These are phyloP conservation scores for Taphrina populina DNA, from an alignment of 1,139 yeast species.

Conservation along the genomic window DNA sequence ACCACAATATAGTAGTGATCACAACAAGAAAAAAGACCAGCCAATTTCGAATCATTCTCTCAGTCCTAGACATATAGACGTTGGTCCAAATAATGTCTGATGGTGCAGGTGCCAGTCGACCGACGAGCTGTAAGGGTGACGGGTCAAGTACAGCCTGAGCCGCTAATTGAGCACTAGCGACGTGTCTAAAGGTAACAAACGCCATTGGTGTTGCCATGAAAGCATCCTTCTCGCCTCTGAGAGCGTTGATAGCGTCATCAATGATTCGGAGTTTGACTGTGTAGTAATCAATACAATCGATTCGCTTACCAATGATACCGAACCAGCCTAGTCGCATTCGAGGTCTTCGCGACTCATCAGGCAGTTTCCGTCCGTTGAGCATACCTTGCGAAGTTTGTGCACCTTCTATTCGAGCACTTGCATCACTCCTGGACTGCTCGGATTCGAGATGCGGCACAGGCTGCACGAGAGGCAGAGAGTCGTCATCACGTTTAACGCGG, in stretches of 20 bases:
- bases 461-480: slow-evolving; percentile 28
- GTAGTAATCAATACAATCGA: slow-evolving; percentile 66
- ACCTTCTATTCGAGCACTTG: neutral
- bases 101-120: slow-evolving; percentile 82
- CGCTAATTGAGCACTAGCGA: slow-evolving; percentile 83
- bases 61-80: slow-evolving; percentile 58
- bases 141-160: slow-evolving; percentile 88
- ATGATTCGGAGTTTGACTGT: slow-evolving; percentile 57
- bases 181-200: slow-evolving; percentile 79
- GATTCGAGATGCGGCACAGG: slow-evolving; percentile 5
- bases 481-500: slow-evolving; percentile 10
- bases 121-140: slow-evolving; percentile 66
- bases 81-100: slow-evolving; percentile 82
- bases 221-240: slow-evolving; percentile 49
- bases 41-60: slow-evolving; percentile 60
- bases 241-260: slow-evolving; percentile 57
- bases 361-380: slow-evolving; percentile 7
- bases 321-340: slow-evolving; percentile 49
- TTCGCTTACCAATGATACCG: slow-evolving; percentile 58
- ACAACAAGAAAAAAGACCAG: slow-evolving; percentile 64
- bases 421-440: neutral
- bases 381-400: slow-evolving; percentile 5
- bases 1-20: slow-evolving; percentile 62
- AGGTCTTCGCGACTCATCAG: slow-evolving; percentile 46
- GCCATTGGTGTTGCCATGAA: slow-evolving; percentile 55